Evolutionary conservation across 1,284 basidiomycete species (phyloP).

Genomic region (Neotropicomus parvogracilis): DNA sequence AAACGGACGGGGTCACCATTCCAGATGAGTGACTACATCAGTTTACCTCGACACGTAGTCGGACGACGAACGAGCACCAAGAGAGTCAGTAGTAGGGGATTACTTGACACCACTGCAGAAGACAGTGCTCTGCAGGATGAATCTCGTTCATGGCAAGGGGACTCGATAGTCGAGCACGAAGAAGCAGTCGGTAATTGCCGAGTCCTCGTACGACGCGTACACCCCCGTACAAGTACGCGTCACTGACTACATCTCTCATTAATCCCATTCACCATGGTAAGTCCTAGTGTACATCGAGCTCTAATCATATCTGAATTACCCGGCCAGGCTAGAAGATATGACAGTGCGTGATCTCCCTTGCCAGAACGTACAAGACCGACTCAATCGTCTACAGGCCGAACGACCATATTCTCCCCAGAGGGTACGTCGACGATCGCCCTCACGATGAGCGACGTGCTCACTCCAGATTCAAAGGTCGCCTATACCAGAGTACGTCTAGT

Average conservation of each 20-base stretch:
- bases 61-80: too few relatives aligned
- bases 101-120: too few relatives aligned
- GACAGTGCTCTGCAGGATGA: too few relatives aligned
- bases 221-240: constrained; percentile 24
- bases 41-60: too few relatives aligned
- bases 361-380: constrained; percentile 7
- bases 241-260: constrained; percentile 12
- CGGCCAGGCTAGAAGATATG: constrained; percentile 79
- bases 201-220: constrained; percentile 21
- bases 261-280: constrained; percentile 22
- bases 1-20: constrained; percentile 91
- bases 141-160: too few relatives aligned
- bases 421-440: constrained; percentile 47
- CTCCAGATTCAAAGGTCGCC: constrained; percentile 54
- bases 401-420: constrained; percentile 95
- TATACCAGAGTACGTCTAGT: constrained; percentile 77
- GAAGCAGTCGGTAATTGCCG: constrained; percentile 24
- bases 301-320: neutral
- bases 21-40: constrained; percentile 93
- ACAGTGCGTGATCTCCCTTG: constrained; percentile 56
- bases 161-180: neutral
- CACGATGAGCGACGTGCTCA: constrained; percentile 3
- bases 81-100: too few relatives aligned
- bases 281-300: neutral
- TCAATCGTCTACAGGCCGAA: constrained; percentile 59